These are phyloP conservation scores for Artomyces pyxidatus DNA, from an alignment of 768 basidiomycete species.

Conservation along the genomic window DNA sequence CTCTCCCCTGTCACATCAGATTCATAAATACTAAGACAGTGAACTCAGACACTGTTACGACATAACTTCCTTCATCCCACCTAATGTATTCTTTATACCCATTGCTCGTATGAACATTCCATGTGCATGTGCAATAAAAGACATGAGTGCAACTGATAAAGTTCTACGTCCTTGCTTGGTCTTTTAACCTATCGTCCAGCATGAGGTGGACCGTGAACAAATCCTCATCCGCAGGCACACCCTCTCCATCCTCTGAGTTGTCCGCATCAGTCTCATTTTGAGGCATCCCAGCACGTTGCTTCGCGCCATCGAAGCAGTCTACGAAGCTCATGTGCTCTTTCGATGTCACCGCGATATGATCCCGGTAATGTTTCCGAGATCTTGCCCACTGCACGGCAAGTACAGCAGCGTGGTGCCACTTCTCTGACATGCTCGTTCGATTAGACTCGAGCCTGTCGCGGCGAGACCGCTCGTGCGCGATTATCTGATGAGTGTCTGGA, in stretches of 20 bases:
- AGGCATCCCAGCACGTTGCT: slow-evolving; percentile 11
- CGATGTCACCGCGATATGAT: slow-evolving; percentile 49
- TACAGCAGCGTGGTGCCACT: slow-evolving; percentile 41
- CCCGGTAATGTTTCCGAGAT: slow-evolving; percentile 46
- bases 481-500: slow-evolving; percentile 33
- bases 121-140: too few relatives aligned
- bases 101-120: too few relatives aligned
- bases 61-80: too few relatives aligned
- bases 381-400: slow-evolving; percentile 36
- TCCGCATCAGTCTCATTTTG: slow-evolving; percentile 5
- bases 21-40: too few relatives aligned
- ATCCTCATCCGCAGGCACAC: slow-evolving; percentile 18
- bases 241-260: slow-evolving; percentile 6
- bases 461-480: slow-evolving; percentile 38
- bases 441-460: slow-evolving; percentile 7
- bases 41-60: too few relatives aligned
- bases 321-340: slow-evolving; percentile 74
- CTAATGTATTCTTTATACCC: too few relatives aligned
- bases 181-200: slow-evolving; percentile 28
- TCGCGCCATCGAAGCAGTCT: slow-evolving; percentile 61
- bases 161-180: slow-evolving; percentile 25
- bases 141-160: not conserved
- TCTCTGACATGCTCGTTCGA: slow-evolving; percentile 25
- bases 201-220: slow-evolving; percentile 25
- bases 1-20: too few relatives aligned